Base-by-base conservation (phyloP, 345 rosid species). In the Salix udensis region DNA sequence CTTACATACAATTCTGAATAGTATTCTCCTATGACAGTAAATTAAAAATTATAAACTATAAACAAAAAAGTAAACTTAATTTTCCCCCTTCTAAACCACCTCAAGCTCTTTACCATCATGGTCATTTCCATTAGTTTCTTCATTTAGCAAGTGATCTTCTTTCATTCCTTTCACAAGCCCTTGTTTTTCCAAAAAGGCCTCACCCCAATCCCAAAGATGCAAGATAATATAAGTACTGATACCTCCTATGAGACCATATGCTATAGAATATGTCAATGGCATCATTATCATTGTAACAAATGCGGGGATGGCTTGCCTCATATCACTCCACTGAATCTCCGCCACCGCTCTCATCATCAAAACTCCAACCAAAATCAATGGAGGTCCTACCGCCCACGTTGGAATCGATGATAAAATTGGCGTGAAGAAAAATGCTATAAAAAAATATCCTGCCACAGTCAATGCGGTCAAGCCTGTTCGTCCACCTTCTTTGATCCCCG, bases 301-400 rank as follows among this genome's bases (percentile, higher is more conserved):
- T 1, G 91, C 97, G 14, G 99, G 98, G 61, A 96, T 91, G 2
- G 99, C 99, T 46, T 93, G 81, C 73, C 86, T 88, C 99, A 96
- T 96, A 66, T 93, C 98, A 30, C 80, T 78, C 99, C 99, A 96
- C 10, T 96, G 86, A 3, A 96, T 87, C 78, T 96, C 99, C 84
- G 82, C 90, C 85, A 93, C 96, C 4, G 98, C 76, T 76, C 84
- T 88, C 99, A 96, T 96, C 99, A 96, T 96, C 89, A 96, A 31
- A 74, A 91, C 99, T 26, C 99, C 99, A 0, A 93, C 99, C 68
- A 96, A 55, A 2, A 96, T 87, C 87, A 96, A 68, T 42, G 97
- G 99, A 28, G 99, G 98, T 10, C 98, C 99, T 24, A 96, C 98
- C 30, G 98, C 99, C 99, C 99, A 93, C 0, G 96, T 74, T 3